phyloP scores from a whole-genome alignment of 2,329 filamentous ascomycete species.

The Cryphonectria naterciae region DNA sequence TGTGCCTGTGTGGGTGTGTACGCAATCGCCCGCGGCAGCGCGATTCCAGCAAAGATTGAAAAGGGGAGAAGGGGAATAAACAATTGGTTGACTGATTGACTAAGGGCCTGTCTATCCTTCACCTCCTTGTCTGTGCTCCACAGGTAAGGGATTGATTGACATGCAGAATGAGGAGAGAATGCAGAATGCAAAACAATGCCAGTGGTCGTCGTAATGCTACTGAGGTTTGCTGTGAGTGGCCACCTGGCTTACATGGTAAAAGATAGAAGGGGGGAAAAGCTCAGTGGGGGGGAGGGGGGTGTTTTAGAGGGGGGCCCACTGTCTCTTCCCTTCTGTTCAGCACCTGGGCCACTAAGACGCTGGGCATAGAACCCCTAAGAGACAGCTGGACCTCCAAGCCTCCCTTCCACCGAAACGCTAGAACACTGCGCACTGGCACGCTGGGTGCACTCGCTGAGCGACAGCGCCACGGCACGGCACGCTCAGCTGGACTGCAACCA shows the following conservation, averaged over 20 bases:
- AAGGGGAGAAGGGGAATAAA: background rate
- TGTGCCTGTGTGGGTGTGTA: background rate
- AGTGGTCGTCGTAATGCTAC: slow-evolving; percentile 4
- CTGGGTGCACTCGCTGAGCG: background rate
- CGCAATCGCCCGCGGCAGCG: background rate
- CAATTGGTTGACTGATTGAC: background rate
- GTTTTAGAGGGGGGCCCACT: too few species aligned
- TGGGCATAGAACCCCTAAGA: background rate
- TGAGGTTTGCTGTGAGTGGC: slow-evolving; percentile 9
- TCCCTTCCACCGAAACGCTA: background rate
- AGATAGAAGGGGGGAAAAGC: background rate
- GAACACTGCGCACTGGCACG: background rate
- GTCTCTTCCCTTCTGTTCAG: too few species aligned
- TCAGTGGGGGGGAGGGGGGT: too few species aligned
- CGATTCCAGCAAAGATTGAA: background rate
- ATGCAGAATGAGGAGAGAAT: background rate
- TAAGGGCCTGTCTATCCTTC: background rate
- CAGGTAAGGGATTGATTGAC: background rate
- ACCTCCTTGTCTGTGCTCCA: background rate
- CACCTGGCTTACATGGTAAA: background rate
- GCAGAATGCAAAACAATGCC: background rate
- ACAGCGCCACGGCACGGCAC: background rate
- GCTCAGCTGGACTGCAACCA: background rate
- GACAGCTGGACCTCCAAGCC: background rate
- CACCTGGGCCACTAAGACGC: background rate